Evolutionary conservation across 164 flowering plant genomes (phyloP), one percentile per base, ranked within the genome.

Genomic region (Euptelea pleiosperma): DNA sequence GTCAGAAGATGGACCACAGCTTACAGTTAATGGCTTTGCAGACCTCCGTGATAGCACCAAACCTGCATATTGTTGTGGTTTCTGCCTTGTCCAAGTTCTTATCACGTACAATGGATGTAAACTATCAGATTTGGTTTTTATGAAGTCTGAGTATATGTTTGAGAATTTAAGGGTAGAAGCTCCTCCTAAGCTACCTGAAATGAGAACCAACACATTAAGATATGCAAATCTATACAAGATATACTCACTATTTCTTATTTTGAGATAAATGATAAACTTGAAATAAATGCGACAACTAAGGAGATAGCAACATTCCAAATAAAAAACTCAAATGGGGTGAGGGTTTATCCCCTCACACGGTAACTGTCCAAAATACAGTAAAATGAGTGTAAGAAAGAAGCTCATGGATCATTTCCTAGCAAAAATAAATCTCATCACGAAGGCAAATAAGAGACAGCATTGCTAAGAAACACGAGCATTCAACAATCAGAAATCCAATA

Each of bases 171-270:
- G 19, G 65, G 60, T 64, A 59, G 77, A 55, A 64, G 68, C 72
- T 59, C 67, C 66, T 55, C 84, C 82, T 50, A 83, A 53, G 57
- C 76, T 72, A 72, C 82, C 93, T 82, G 82, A 60, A 70, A 71
- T 28, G 63, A 58, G 34, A 37, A 50, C n/a, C 44, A 55, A 48
- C 35, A 51, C 25, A 47, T 19, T 9, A 33, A n/a, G 16, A 56
- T 43, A 45, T 18, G 21, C 37, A 29, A 10, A n/a, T n/a, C n/a
- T n/a, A n/a, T n/a, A n/a, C n/a, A n/a, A n/a, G n/a, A n/a, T n/a
- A n/a, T n/a, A n/a, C n/a, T n/a, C n/a, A n/a, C n/a, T n/a, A n/a
- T n/a, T n/a, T n/a, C n/a, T n/a, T n/a, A n/a, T n/a, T n/a, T n/a
- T n/a, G n/a, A n/a, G n/a, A n/a, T n/a, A n/a, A n/a, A n/a, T n/a